These are phyloP conservation scores for Aspergillus sclerotioniger DNA, from an alignment of 495 filamentous ascomycete genomes.

Conservation along the genomic window DNA sequence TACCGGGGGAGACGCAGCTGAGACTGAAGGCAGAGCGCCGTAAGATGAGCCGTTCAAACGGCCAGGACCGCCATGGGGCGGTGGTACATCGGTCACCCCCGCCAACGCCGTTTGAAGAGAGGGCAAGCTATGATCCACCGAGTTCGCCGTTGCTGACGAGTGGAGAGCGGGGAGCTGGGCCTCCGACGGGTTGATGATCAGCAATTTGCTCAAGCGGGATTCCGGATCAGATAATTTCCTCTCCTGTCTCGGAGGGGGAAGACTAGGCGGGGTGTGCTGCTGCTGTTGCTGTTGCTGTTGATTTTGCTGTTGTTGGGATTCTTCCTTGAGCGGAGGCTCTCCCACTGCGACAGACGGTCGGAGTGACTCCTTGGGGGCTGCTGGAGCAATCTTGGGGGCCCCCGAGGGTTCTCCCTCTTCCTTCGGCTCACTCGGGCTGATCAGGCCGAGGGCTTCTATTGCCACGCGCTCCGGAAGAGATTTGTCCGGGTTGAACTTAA, in stretches of 20 bases:
- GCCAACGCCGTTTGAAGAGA: constrained; percentile 44
- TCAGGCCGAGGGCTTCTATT: not conserved
- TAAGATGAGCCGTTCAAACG: constrained; percentile 25
- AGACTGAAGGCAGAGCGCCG: constrained; percentile 25
- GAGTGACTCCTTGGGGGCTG: not conserved
- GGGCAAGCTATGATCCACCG: constrained; percentile 45
- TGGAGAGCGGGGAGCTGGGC: constrained; percentile 37
- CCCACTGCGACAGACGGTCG: not conserved
- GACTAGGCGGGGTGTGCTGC: constrained; percentile 3
- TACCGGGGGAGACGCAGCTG: constrained; percentile 30
- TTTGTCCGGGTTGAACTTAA: not conserved
- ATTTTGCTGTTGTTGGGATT: too few species aligned
- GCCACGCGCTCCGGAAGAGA: not conserved
- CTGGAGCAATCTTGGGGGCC: not conserved
- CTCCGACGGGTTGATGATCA: constrained; percentile 28
- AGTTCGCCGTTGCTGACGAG: constrained; percentile 34
- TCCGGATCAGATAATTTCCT: constrained; percentile 11
- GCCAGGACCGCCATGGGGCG: constrained; percentile 19
- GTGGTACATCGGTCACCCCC: constrained; percentile 20
- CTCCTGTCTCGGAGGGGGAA: constrained; percentile 4
- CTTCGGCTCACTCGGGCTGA: not conserved
- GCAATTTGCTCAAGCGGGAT: constrained; percentile 17
- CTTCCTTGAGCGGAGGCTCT: not conserved
- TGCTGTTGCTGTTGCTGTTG: too few species aligned
- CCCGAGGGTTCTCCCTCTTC: not conserved